phyloP scores from a whole-genome alignment of 2,329 filamentous ascomycete genomes.

The Hypoxylon sp. region DNA sequence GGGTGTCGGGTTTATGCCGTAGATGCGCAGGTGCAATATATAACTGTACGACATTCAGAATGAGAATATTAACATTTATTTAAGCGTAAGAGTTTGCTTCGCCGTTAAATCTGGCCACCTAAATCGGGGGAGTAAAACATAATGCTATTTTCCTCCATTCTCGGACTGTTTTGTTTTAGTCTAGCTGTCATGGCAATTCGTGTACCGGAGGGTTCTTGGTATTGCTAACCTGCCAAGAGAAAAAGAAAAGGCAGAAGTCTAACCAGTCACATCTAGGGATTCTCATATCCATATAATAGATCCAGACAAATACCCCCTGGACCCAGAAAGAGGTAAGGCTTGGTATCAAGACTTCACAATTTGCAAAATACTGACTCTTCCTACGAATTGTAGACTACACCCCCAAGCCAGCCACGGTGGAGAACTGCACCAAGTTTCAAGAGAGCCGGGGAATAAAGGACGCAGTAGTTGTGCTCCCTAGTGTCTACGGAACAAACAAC shows the following conservation, averaged over 20 bases:
- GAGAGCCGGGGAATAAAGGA: not conserved
- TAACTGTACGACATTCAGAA: too few species aligned
- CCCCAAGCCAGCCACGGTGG: not conserved
- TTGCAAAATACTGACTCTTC: not conserved
- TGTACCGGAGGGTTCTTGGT: not conserved
- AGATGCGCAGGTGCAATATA: too few species aligned
- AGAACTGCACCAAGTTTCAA: conserved; percentile 8
- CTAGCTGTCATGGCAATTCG: not conserved
- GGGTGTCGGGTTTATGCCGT: too few species aligned
- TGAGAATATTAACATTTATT: too few species aligned
- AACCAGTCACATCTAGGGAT: conserved; percentile 3
- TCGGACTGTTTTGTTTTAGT: not conserved
- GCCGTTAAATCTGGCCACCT: too few species aligned
- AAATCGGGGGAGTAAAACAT: too few species aligned
- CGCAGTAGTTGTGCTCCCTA: conserved; percentile 4
- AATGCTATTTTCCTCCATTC: not conserved
- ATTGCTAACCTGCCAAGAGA: not conserved
- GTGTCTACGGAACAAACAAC: conserved; percentile 8
- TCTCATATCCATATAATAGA: conserved; percentile 8
- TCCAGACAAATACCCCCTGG: not conserved
- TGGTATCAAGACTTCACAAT: too few species aligned
- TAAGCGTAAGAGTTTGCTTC: too few species aligned
- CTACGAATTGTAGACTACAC: not conserved
- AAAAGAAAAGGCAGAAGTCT: not conserved
- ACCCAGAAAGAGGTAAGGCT: not conserved